Evolutionary conservation across 2,329 filamentous ascomycete genomes (phyloP).

Genomic region (Colletotrichum paranaense): DNA sequence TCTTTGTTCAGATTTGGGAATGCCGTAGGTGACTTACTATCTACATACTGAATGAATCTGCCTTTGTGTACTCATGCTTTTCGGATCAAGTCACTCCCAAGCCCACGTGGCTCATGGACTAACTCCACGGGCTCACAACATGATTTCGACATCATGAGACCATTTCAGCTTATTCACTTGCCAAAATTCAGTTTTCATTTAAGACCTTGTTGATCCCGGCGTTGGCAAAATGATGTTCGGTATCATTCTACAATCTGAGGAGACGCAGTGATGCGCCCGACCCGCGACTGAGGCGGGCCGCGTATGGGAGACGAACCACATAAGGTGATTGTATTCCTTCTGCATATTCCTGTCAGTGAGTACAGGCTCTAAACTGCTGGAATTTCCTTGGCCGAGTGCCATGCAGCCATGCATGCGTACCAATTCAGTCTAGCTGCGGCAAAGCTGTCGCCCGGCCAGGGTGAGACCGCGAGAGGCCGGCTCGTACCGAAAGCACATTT

Average conservation of each 20-base stretch:
- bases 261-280: not conserved
- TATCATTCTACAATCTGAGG: not conserved
- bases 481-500: not conserved
- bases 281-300: too few relatives aligned
- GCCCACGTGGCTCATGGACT: not conserved
- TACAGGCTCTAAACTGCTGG: not conserved
- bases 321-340: not conserved
- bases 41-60: too few relatives aligned
- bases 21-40: too few relatives aligned
- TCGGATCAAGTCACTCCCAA: not conserved
- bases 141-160: not conserved
- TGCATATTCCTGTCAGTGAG: not conserved
- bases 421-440: conserved; percentile 7
- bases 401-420: not conserved
- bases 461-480: not conserved
- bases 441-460: conserved; percentile 19
- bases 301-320: not conserved
- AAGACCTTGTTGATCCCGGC: not conserved
- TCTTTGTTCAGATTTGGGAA: too few relatives aligned
- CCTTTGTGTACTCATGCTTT: too few relatives aligned
- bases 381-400: not conserved
- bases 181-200: not conserved
- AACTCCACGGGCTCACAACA: not conserved
- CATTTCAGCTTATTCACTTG: not conserved
- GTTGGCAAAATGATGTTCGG: too few relatives aligned